Conservation (phyloP, 441 rosid genomes). For the Pelargonium myrrhifolium region DNA sequence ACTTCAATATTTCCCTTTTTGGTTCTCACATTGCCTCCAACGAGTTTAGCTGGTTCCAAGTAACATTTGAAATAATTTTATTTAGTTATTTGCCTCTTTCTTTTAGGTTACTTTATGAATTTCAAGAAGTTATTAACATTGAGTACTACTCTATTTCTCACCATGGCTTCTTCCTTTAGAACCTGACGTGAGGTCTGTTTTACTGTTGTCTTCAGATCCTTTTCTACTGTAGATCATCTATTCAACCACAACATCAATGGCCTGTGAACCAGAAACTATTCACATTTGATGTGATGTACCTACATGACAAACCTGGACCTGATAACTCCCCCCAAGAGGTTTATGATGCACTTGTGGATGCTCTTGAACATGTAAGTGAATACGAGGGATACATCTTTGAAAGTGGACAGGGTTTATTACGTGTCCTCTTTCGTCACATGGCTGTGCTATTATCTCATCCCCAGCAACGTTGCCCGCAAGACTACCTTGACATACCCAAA, state of each 20-base stretch:
- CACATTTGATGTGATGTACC: slow-evolving; percentile 87
- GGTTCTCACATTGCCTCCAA: not conserved
- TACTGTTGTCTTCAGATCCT: slow-evolving; percentile 47
- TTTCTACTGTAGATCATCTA: slow-evolving; percentile 79
- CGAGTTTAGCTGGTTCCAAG: slow-evolving; percentile 5
- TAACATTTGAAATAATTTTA: not conserved
- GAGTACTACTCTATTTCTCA: not conserved
- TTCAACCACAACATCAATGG: slow-evolving; percentile 67
- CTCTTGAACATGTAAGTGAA: slow-evolving; percentile 73
- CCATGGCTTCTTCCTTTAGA: not conserved
- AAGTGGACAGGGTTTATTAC: slow-evolving; percentile 64
- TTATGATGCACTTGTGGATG: slow-evolving; percentile 66
- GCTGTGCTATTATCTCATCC: slow-evolving; percentile 65
- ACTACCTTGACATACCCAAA: slow-evolving; percentile 65
- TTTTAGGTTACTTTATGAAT: not conserved
- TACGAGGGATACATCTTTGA: slow-evolving; percentile 78
- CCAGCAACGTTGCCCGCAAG: slow-evolving; percentile 80
- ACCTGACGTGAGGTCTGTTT: slow-evolving; percentile 4
- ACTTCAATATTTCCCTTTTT: not conserved
- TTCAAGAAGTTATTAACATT: not conserved
- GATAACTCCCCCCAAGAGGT: slow-evolving; percentile 88
- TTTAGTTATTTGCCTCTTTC: not conserved
- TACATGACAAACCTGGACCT: slow-evolving; percentile 83
- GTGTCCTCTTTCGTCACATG: slow-evolving; percentile 59
- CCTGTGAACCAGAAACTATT: slow-evolving; percentile 66